Evolutionary conservation across 306 rosid species (phyloP), one percentile per base, ranked within the genome.

Genomic region (Vigna nakashimae): DNA sequence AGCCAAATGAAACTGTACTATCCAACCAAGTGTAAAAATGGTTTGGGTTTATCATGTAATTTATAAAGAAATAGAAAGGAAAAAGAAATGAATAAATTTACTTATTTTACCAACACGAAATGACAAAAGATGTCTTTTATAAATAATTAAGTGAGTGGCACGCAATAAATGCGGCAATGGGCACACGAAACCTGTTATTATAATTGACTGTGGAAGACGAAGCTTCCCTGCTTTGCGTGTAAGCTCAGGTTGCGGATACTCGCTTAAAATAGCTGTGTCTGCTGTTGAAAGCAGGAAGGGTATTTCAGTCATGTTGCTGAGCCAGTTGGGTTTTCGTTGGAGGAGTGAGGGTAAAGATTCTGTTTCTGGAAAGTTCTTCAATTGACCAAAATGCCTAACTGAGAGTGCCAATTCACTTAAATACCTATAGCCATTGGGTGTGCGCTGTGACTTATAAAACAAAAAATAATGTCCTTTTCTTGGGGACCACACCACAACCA

Each of bases 201-300:
- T 73, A 46, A 49, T 30, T 30, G 34, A 80, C 57, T 51, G 70
- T 40, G 57, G 57, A 32, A 45, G 45, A 62, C 59, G 86, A 80
- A 68, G 77, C 78, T 86, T 86, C 82, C 78, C 79, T 86, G 76
- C 92, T 80, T 80, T 79, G 85, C 84, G 82, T 79, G 85, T 80
- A 84, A 80, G 74, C 67, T 36, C 73, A 70, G 77, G 65, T 38
- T 52, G 65, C 49, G 53, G 80, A 70, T 42, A 38, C 82, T 68
- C 78, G 48, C 73, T 56, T 53, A n/a, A 20, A 49, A 55, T 24
- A 55, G 83, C 38, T n/a, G 46, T 63, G 46, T 28, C 38, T 26
- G 40, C 18, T 26, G 40, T 18, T 7, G 9, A 9, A 30, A 16
- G 8, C 51, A 55, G 71, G 71, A 45, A 58, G 88, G 90, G 82